Percentiles rank a stretch among this genome's conserved stretches.
Evolutionary conservation across 139 green algal species (phyloP).

Genomic region (Coccomyxa sp.): DNA sequence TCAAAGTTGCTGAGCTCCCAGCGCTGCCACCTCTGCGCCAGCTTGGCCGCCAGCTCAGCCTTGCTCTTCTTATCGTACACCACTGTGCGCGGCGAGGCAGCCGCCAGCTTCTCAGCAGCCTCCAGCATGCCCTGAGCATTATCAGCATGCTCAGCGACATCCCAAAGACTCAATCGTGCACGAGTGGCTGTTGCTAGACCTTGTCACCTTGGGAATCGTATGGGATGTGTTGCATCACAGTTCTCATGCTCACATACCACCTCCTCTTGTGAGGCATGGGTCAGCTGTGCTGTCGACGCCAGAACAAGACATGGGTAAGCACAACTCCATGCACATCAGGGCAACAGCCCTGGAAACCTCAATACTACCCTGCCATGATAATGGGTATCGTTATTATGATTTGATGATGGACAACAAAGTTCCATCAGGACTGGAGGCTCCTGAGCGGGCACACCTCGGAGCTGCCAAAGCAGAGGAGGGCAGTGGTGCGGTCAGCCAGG

Average conservation of each 20-base stretch:
- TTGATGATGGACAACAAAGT: no score
- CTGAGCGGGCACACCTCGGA: conserved; percentile 20
- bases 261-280: no score
- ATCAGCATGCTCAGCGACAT: not conserved
- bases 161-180: no score
- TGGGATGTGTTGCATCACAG: not conserved
- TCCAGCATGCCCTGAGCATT: conserved; percentile 21
- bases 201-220: not conserved
- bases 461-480: conserved; percentile 45
- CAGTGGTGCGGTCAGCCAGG: conserved; percentile 40
- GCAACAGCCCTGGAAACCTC: no score
- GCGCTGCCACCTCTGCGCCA: conserved; percentile 51
- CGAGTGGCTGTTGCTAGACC: not conserved
- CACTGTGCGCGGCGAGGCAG: not conserved
- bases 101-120: conserved; percentile 11
- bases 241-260: conserved; percentile 1
- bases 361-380: no score
- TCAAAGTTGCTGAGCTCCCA: conserved; percentile 69
- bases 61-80: conserved; percentile 20
- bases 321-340: no score
- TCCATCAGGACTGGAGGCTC: no score
- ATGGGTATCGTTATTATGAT: no score
- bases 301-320: no score
- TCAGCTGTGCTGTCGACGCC: no score
- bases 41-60: conserved; percentile 6